Conservation (phyloP, 768 basidiomycete genomes). For the Phaffia tasmanica region DNA sequence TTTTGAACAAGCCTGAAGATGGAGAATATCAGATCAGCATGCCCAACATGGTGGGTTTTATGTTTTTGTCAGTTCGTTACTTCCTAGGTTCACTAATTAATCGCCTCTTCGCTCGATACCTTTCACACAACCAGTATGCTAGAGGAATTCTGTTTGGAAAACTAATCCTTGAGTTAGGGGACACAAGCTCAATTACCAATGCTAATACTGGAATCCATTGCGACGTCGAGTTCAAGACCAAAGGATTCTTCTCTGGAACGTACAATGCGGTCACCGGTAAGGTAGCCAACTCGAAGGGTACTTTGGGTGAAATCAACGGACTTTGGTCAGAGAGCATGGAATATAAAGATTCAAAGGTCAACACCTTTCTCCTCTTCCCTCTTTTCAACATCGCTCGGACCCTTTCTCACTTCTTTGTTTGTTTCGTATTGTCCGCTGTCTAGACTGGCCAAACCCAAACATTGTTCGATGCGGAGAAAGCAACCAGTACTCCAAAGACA, state of each 20-base stretch:
- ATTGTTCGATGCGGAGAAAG: conserved; percentile 69
- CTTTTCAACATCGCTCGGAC: background rate
- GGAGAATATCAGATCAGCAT: conserved; percentile 84
- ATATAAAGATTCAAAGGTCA: conserved; percentile 58
- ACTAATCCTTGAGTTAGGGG: conserved; percentile 94
- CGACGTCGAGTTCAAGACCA: conserved; percentile 95
- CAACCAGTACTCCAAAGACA: conserved; percentile 64
- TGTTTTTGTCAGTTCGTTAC: background rate
- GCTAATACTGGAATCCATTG: conserved; percentile 60
- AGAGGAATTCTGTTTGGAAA: conserved; percentile 46
- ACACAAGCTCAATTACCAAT: conserved; percentile 73
- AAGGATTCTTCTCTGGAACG: conserved; percentile 94
- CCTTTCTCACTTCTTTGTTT: background rate
- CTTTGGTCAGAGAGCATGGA: conserved; percentile 88
- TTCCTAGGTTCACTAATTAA: background rate
- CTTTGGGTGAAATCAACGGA: conserved; percentile 72
- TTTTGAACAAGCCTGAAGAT: conserved; percentile 73
- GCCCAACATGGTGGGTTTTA: conserved; percentile 62
- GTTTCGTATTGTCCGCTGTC: background rate
- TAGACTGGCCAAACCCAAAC: conserved; percentile 60
- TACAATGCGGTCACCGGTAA: conserved; percentile 83
- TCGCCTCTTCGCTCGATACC: too few relatives aligned
- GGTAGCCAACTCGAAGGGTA: conserved; percentile 54
- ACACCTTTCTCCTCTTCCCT: conserved; percentile 25
- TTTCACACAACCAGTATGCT: conserved; percentile 32